Evolutionary conservation across 2,329 filamentous ascomycete species (phyloP), one percentile per base, ranked within the genome.

Genomic region (Ascochyta fabae): DNA sequence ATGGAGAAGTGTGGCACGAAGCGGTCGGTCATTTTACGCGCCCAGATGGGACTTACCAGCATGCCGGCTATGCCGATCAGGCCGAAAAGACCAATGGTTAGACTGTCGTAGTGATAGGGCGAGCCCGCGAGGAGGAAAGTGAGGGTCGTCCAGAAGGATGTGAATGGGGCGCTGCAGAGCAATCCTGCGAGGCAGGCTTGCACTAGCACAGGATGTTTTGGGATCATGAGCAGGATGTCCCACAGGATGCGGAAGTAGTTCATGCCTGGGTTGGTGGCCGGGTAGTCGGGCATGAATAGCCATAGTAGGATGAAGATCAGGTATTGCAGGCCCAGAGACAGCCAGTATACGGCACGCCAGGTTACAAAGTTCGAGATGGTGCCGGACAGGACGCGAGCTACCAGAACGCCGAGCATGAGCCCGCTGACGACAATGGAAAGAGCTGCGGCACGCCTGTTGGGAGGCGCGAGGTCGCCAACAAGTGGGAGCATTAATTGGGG

Each of bases 301-400:
- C 85, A 93, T 6, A 94, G 82, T 0, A 88, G 75, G 6, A 78
- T 61, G 52, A 88, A 83, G 58, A 94, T 87, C 8, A 85, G 68
- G 65, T 85, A 88, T 74, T 95, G 91, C 0, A 90, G 78, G 0
- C 81, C 90, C 5, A 93, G 83, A 0, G 88, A 84, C 57, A 93
- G 79, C 89, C 89, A 94, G 78, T 92, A 95, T 7, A 94, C 86
- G 55, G 84, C 85, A 23, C 91, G 82, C 91, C 91, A 95, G 59
- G 83, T 81, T 0, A 86, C 87, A 68, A 85, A 92, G 64, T 91
- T 85, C 0, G 90, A 86, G 26, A 94, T 81, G 24, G 92, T 86
- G 1, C 91, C 91, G 0, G 89, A 88, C 1, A 95, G 81, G 0
- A 94, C 79, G 2, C 91, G 86, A 0, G 91, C 91, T 49, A 93